These are phyloP conservation scores for Polytrichum commune DNA, from an alignment of 225 moss, liverwort and hornwort genomes.

Conservation along the genomic window DNA sequence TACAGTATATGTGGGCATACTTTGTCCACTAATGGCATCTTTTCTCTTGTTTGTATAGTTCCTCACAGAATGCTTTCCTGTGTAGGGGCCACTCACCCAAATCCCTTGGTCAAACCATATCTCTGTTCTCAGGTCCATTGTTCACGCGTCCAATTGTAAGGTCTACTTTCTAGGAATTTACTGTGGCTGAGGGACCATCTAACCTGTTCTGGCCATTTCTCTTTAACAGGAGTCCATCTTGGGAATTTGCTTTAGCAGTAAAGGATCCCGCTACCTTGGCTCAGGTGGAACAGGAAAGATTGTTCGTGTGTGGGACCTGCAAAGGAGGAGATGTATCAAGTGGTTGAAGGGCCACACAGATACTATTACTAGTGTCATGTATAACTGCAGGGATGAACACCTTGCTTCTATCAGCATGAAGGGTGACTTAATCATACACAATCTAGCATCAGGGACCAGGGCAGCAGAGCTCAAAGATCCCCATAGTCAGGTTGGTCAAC, in stretches of 20 bases:
- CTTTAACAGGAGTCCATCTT: constrained; percentile 84
- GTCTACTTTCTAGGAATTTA: too few relatives aligned
- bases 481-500: constrained; percentile 67
- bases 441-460: constrained; percentile 90
- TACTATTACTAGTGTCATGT: constrained; percentile 95
- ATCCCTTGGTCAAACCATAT: too few relatives aligned
- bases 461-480: constrained; percentile 98
- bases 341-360: constrained; percentile 99
- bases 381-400: constrained; percentile 95
- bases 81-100: too few relatives aligned
- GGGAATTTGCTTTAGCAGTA: constrained; percentile 96
- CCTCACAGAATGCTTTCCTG: too few relatives aligned
- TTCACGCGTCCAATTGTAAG: too few relatives aligned
- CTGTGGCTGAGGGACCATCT: not conserved
- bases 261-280: constrained; percentile 93
- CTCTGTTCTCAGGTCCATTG: too few relatives aligned
- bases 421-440: constrained; percentile 95
- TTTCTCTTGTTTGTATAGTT: too few relatives aligned
- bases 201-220: constrained; percentile 6
- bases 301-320: constrained; percentile 96
- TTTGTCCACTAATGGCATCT: too few relatives aligned
- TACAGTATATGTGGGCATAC: too few relatives aligned
- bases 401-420: constrained; percentile 93
- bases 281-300: constrained; percentile 99
- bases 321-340: constrained; percentile 94